Evolutionary conservation across 2,329 filamentous ascomycete species (phyloP).

Genomic region (Fusarium guadeloupense): DNA sequence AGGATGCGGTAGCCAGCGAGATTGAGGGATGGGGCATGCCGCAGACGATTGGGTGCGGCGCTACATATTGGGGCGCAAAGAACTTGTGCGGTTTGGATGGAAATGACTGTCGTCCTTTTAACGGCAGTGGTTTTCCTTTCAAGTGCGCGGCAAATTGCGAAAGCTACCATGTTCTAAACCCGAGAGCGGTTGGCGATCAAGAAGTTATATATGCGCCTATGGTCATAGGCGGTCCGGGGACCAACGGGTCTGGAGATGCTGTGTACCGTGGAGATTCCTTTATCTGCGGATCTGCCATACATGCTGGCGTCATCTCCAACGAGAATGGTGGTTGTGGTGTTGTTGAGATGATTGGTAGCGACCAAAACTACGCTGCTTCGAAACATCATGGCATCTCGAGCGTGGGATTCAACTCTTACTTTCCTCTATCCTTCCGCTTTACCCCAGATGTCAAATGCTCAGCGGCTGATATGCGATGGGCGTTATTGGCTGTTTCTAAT

Average conservation of each 20-base stretch:
- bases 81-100: constrained; percentile 81
- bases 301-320: constrained; percentile 80
- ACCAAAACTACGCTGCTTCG: constrained; percentile 69
- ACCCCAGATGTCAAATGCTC: constrained; percentile 70
- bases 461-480: constrained; percentile 84
- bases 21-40: constrained; percentile 75
- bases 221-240: constrained; percentile 73
- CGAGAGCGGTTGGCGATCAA: constrained; percentile 77
- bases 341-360: constrained; percentile 75
- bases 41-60: constrained; percentile 71
- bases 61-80: constrained; percentile 74
- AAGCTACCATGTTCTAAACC: constrained; percentile 72
- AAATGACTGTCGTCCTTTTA: constrained; percentile 78
- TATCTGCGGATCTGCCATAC: constrained; percentile 85
- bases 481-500: constrained; percentile 81
- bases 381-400: constrained; percentile 79
- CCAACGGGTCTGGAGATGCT: constrained; percentile 54
- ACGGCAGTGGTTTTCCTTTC: constrained; percentile 74
- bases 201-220: constrained; percentile 71
- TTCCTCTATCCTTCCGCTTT: constrained; percentile 88
- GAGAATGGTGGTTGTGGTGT: constrained; percentile 83
- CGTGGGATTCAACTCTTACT: constrained; percentile 83
- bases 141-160: constrained; percentile 78
- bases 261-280: constrained; percentile 90
- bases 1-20: constrained; percentile 66